Evolutionary conservation across 208 protist species (phyloP).

Genomic region (Lotmaria passim): DNA sequence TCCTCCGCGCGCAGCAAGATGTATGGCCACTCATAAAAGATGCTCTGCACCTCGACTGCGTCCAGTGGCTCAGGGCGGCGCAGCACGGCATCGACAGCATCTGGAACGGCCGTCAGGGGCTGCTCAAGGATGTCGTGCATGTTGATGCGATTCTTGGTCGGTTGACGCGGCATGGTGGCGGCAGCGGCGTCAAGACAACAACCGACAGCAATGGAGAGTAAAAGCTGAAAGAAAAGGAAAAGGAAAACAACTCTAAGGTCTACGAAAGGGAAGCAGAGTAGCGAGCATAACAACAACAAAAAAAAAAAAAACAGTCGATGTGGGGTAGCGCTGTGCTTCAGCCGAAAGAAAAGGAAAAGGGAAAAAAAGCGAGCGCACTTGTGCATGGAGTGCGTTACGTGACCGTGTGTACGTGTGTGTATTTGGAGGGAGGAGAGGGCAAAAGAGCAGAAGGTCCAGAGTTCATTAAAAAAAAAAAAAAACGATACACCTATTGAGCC

Average conservation of each 20-base stretch:
- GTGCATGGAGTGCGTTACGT: neutral
- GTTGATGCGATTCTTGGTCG: conserved; percentile 86
- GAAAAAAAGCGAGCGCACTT: conserved; percentile 12
- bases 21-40: conserved; percentile 81
- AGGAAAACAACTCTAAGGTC: neutral
- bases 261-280: neutral
- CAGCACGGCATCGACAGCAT: conserved; percentile 83
- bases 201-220: conserved; percentile 19
- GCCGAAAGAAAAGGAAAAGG: conserved; percentile 13
- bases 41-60: conserved; percentile 78
- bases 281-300: neutral
- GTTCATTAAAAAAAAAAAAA: too few species aligned
- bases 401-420: too few species aligned
- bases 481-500: too few species aligned
- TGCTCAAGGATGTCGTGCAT: conserved; percentile 91
- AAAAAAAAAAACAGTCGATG: conserved; percentile 7
- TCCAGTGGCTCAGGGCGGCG: conserved; percentile 79
- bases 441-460: neutral
- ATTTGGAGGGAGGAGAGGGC: too few species aligned
- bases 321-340: neutral
- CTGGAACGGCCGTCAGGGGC: conserved; percentile 71
- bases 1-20: conserved; percentile 86
- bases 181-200: neutral
- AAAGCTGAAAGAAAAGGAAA: conserved; percentile 16
- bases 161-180: conserved; percentile 58